Evolutionary conservation across 169 alveolate species (phyloP).

Genomic region (Eimeria necatrix): DNA sequence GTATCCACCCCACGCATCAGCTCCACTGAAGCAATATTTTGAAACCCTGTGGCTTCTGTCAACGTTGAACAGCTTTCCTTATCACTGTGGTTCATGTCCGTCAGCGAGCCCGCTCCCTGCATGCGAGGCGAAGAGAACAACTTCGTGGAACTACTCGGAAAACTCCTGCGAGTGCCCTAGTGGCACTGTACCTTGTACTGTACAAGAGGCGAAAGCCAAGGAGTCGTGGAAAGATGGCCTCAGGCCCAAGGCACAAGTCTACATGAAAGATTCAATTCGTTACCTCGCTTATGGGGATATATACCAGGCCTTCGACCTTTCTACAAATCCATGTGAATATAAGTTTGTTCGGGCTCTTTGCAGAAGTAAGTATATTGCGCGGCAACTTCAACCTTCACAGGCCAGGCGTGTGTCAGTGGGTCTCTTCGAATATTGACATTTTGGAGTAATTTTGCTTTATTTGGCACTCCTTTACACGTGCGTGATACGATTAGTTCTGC

Average conservation of each 20-base stretch:
- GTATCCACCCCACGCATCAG: not conserved
- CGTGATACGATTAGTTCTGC: not conserved
- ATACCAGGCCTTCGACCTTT: not conserved
- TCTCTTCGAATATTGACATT: no score
- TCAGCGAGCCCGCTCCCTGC: slow-evolving; percentile 7
- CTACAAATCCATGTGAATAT: not conserved
- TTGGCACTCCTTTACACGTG: not conserved
- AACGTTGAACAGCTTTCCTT: not conserved
- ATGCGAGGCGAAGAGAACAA: slow-evolving; percentile 43
- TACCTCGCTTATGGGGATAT: not conserved
- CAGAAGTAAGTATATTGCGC: slow-evolving; percentile 39
- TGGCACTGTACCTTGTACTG: slow-evolving; percentile 16
- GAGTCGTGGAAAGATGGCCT: slow-evolving; percentile 45
- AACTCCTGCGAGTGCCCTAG: slow-evolving; percentile 45
- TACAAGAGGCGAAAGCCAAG: slow-evolving; percentile 39
- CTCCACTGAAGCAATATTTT: no score
- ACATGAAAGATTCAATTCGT: slow-evolving; percentile 29
- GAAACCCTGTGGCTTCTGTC: not conserved
- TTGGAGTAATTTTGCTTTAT: no score
- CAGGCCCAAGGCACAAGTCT: not conserved
- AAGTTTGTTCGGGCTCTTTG: slow-evolving; percentile 4
- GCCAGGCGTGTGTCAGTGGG: no score
- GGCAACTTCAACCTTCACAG: not conserved
- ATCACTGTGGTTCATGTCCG: slow-evolving; percentile 6
- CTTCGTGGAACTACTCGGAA: not conserved